phyloP scores from a whole-genome alignment of 148 eudicot species.

The Amaranthus hypochondriacus region DNA sequence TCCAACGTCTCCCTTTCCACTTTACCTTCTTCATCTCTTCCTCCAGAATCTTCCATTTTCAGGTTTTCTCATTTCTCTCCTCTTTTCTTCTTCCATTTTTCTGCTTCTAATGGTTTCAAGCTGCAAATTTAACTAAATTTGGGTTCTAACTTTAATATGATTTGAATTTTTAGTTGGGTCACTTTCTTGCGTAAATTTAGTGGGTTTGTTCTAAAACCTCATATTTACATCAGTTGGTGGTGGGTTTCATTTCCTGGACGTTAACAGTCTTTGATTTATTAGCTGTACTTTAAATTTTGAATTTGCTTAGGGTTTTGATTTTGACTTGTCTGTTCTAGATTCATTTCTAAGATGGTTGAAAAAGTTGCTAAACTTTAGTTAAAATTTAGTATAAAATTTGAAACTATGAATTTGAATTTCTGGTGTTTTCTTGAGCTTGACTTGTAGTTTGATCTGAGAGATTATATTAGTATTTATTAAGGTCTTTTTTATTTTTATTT shows the following conservation, averaged over 20 bases:
- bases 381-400: not conserved
- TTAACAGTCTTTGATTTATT: slow-evolving; percentile 14
- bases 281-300: not conserved
- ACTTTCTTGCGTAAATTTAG: slow-evolving; percentile 10
- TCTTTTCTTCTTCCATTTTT: slow-evolving; percentile 7
- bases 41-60: not conserved
- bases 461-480: too few species aligned
- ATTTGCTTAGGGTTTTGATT: slow-evolving; percentile 21
- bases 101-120: not conserved
- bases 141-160: not conserved
- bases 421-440: not conserved
- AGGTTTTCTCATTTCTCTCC: not conserved
- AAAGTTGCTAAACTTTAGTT: not conserved
- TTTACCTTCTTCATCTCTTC: not conserved
- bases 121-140: slow-evolving; percentile 10
- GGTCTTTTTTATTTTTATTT: too few species aligned
- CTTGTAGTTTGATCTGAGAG: not conserved
- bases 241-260: slow-evolving; percentile 2
- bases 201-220: slow-evolving; percentile 19
- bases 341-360: not conserved
- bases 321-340: not conserved
- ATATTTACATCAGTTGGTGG: slow-evolving; percentile 9
- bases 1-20: slow-evolving; percentile 23
- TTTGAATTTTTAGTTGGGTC: slow-evolving; percentile 23
- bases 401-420: not conserved